Conservation (phyloP, 805 yeast genomes). For the Kodamaea laetipori region DNA sequence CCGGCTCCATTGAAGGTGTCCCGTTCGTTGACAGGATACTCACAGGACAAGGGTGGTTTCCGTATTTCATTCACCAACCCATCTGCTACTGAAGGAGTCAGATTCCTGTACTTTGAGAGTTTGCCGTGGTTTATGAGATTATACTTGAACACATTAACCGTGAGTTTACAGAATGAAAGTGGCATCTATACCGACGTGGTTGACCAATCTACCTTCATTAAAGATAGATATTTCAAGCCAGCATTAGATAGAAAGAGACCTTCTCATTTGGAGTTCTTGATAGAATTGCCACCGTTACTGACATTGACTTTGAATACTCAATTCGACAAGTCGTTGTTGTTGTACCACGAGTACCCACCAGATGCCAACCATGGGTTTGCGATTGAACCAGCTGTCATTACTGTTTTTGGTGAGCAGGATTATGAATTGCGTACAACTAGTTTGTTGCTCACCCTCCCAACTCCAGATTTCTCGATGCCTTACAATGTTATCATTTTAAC, state of each 20-base stretch:
- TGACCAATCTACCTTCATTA: constrained; percentile 39
- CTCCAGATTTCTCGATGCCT: constrained; percentile 99
- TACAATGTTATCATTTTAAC: constrained; percentile 94
- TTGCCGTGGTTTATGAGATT: constrained; percentile 92
- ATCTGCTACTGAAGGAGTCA: constrained; percentile 42
- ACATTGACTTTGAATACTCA: constrained; percentile 66
- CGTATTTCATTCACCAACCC: constrained; percentile 79
- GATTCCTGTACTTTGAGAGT: constrained; percentile 70
- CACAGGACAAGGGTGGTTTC: constrained; percentile 89
- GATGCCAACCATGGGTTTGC: constrained; percentile 98
- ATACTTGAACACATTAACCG: constrained; percentile 68
- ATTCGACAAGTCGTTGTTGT: constrained; percentile 84
- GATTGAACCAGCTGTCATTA: constrained; percentile 84
- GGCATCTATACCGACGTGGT: constrained; percentile 21
- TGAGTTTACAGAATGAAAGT: constrained; percentile 30
- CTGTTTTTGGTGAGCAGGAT: constrained; percentile 44
- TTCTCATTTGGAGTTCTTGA: constrained; percentile 71
- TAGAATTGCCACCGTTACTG: constrained; percentile 65
- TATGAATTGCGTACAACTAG: constrained; percentile 80
- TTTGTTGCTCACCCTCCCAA: constrained; percentile 82
- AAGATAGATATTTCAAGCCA: constrained; percentile 65
- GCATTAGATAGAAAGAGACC: constrained; percentile 82
- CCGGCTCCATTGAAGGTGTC: constrained; percentile 71
- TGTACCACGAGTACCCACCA: constrained; percentile 95
- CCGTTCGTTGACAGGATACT: constrained; percentile 87